A percentile compares a stretch with the other conserved stretches of the same genome.
phyloP scores from a whole-genome alignment of 225 moss, liverwort and hornwort species.

The Sphagnum contortum region DNA sequence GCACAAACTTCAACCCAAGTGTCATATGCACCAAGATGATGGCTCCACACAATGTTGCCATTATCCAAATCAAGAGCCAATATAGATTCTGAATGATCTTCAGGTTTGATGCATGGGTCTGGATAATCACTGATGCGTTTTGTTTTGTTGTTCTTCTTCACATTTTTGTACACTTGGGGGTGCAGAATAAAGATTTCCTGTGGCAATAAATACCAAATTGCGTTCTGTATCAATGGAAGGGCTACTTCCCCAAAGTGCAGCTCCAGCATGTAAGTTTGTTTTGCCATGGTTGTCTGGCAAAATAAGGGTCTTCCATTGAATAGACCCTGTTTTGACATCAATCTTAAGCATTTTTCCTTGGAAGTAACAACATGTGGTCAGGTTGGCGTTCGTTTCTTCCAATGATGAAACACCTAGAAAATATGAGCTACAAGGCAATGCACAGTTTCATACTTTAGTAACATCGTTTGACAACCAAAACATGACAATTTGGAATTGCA shows the following conservation, averaged over 20 bases:
- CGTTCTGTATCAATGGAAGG: constrained; percentile 6
- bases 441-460: no score
- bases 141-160: constrained; percentile 15
- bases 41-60: constrained; percentile 11
- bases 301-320: constrained; percentile 17
- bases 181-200: constrained; percentile 10
- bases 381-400: neutral
- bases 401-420: constrained; percentile 10
- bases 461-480: no score
- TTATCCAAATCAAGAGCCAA: constrained; percentile 15
- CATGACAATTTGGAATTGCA: no score
- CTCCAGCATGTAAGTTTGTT: constrained; percentile 3
- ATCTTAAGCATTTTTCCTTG: constrained; percentile 10
- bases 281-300: constrained; percentile 10
- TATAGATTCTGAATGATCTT: constrained; percentile 14
- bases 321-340: constrained; percentile 9
- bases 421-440: neutral
- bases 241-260: constrained; percentile 16
- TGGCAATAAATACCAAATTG: constrained; percentile 10
- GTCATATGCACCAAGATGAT: constrained; percentile 9
- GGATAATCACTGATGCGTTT: constrained; percentile 10
- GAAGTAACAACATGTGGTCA: constrained; percentile 9
- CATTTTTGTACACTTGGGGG: constrained; percentile 11
- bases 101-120: constrained; percentile 11
- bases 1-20: constrained; percentile 9